These are phyloP conservation scores for Yarrowia divulgata DNA, from an alignment of 805 yeast genomes.

Conservation along the genomic window DNA sequence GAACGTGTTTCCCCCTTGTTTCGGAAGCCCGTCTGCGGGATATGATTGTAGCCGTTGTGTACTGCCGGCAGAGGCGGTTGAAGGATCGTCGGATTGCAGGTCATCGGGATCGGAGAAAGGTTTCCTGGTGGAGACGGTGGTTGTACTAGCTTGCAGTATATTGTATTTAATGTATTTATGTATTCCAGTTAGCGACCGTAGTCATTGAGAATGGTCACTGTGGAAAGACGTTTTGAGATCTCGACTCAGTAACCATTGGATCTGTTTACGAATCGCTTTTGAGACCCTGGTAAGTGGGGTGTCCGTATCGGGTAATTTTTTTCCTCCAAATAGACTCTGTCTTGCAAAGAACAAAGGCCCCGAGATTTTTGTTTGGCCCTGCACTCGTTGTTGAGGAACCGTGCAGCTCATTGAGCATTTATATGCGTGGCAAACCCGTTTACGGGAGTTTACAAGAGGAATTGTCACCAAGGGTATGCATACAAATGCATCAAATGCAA, in stretches of 20 bases:
- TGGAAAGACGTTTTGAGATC: too few relatives aligned
- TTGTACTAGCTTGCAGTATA: background rate
- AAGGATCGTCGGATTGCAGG: slow-evolving; percentile 12
- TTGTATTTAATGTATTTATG: background rate
- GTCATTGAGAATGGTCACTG: too few relatives aligned
- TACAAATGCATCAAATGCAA: background rate
- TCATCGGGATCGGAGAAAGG: background rate
- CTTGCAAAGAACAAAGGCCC: background rate
- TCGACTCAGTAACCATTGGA: too few relatives aligned
- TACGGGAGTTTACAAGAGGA: background rate
- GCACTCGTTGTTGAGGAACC: background rate
- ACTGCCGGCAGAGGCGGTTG: slow-evolving; percentile 9
- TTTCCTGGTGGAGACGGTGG: background rate
- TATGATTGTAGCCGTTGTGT: slow-evolving; percentile 10
- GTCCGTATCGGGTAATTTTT: background rate
- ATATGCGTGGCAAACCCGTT: background rate
- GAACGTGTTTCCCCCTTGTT: slow-evolving; percentile 22
- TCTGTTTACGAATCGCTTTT: background rate
- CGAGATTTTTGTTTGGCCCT: background rate
- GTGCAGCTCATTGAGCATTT: background rate
- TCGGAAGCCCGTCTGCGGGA: slow-evolving; percentile 14
- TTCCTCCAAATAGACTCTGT: background rate
- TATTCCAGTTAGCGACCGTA: background rate
- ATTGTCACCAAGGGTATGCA: background rate
- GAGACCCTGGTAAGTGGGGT: background rate